A percentile compares a stretch with the other conserved stretches of the same genome.
Evolutionary conservation across 495 filamentous ascomycete species (phyloP).

Genomic region (Daldinia caldariorum): DNA sequence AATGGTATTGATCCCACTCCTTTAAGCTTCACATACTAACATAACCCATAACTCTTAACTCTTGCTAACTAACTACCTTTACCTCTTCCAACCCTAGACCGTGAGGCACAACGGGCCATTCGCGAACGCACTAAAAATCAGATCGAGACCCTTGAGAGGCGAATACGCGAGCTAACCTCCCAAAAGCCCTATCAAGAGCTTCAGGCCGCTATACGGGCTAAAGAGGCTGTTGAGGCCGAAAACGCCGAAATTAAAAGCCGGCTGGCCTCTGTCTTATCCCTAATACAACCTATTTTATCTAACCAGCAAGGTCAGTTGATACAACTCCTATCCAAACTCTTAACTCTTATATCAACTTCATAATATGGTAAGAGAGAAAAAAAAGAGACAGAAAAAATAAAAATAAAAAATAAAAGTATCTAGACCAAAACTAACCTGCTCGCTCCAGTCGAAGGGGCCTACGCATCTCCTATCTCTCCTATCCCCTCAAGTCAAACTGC

Average conservation of each 20-base stretch:
- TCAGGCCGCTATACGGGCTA: slow-evolving; percentile 72
- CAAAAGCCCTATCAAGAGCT: slow-evolving; percentile 84
- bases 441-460: slow-evolving; percentile 33
- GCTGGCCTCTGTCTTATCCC: slow-evolving; percentile 66
- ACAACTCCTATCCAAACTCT: slow-evolving; percentile 14
- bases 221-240: slow-evolving; percentile 74
- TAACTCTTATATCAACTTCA: slow-evolving; percentile 18
- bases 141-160: slow-evolving; percentile 68
- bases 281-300: slow-evolving; percentile 69
- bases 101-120: slow-evolving; percentile 85
- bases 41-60: no score
- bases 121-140: slow-evolving; percentile 78
- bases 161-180: slow-evolving; percentile 60
- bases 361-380: slow-evolving; percentile 29
- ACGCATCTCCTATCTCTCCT: slow-evolving; percentile 35
- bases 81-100: slow-evolving; percentile 53
- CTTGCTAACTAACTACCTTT: slow-evolving; percentile 21
- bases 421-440: slow-evolving; percentile 3
- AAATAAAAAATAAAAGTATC: neutral
- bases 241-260: slow-evolving; percentile 73
- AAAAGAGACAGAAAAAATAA: no score
- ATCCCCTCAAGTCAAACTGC: slow-evolving; percentile 29
- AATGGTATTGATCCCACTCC: slow-evolving; percentile 61
- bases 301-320: slow-evolving; percentile 44
- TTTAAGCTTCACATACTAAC: neutral